These are phyloP conservation scores for Talaromyces sp. DNA, from an alignment of 2,329 filamentous ascomycete genomes.

Conservation along the genomic window DNA sequence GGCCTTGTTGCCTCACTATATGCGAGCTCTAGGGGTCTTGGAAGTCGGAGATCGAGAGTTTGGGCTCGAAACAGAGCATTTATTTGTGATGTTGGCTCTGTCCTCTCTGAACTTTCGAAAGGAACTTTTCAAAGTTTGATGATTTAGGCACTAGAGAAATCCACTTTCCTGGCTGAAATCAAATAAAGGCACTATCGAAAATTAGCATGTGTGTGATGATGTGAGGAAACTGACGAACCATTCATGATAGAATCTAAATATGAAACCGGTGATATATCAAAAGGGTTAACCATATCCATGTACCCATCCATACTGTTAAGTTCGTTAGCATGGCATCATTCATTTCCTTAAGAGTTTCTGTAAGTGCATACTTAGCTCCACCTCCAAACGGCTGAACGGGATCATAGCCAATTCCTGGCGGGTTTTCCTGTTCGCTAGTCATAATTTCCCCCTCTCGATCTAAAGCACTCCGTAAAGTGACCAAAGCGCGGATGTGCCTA, in stretches of 20 bases:
- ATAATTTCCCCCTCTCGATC: constrained; percentile 14
- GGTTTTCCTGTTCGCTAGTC: not conserved
- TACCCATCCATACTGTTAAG: constrained; percentile 11
- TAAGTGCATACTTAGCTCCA: constrained; percentile 12
- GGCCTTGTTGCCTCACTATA: too few species aligned
- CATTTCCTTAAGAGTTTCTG: not conserved
- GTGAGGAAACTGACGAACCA: constrained; percentile 12
- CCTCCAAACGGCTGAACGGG: not conserved
- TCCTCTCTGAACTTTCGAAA: too few species aligned
- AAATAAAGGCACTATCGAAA: constrained; percentile 24
- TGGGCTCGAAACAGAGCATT: too few species aligned
- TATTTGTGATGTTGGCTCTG: too few species aligned
- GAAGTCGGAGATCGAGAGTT: too few species aligned
- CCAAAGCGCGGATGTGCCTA: constrained; percentile 32
- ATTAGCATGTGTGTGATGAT: not conserved
- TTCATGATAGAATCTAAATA: constrained; percentile 37
- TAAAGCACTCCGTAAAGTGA: constrained; percentile 25
- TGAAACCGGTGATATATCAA: constrained; percentile 28
- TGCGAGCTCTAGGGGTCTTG: too few species aligned
- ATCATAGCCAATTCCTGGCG: not conserved
- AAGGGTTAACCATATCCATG: constrained; percentile 15
- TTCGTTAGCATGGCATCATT: not conserved
- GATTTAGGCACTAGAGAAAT: constrained; percentile 6
- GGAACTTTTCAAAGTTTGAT: not conserved
- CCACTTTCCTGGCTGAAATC: constrained; percentile 23